These are phyloP conservation scores for Vitis hybrid DNA, from an alignment of 177 flowering plant species.

Conservation along the genomic window DNA sequence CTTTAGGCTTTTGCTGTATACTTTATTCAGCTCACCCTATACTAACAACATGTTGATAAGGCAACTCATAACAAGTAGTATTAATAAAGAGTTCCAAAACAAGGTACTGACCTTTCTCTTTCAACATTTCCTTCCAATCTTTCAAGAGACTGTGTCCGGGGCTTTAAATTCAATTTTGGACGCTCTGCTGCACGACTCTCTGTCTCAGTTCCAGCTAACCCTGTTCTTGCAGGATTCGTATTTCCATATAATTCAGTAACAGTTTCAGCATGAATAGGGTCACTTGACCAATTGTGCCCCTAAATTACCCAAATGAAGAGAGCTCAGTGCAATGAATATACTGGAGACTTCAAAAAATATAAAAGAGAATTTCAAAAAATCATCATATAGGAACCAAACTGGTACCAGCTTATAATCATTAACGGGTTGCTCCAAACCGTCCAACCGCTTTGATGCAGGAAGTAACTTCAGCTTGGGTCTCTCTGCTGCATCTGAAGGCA, in stretches of 20 bases:
- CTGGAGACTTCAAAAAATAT: slow-evolving; percentile 3
- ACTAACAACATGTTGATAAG: background rate
- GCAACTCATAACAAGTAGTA: background rate
- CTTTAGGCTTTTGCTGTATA: too few relatives aligned
- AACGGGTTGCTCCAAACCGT: slow-evolving; percentile 37
- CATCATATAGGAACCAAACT: background rate
- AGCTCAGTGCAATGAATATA: background rate
- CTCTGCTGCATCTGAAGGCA: slow-evolving; percentile 46
- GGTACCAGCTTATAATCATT: slow-evolving; percentile 58
- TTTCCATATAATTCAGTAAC: slow-evolving; percentile 24
- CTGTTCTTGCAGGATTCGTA: slow-evolving; percentile 36
- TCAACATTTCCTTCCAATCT: slow-evolving; percentile 40
- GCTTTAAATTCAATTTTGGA: slow-evolving; percentile 77
- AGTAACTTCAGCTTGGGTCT: slow-evolving; percentile 80
- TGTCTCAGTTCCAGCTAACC: slow-evolving; percentile 39
- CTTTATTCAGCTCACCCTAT: too few relatives aligned
- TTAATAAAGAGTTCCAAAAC: background rate
- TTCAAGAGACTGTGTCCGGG: slow-evolving; percentile 64
- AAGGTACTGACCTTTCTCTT: slow-evolving; percentile 53
- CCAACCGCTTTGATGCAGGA: slow-evolving; percentile 76
- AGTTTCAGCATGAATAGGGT: slow-evolving; percentile 29
- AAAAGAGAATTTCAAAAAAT: background rate
- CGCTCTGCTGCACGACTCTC: slow-evolving; percentile 50
- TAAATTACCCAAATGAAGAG: slow-evolving; percentile 12
- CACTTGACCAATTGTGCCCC: slow-evolving; percentile 27